Evolutionary conservation across 1,284 basidiomycete species (phyloP), one percentile per base, ranked within the genome.

Genomic region (Cutaneotrichosporon cutaneum): DNA sequence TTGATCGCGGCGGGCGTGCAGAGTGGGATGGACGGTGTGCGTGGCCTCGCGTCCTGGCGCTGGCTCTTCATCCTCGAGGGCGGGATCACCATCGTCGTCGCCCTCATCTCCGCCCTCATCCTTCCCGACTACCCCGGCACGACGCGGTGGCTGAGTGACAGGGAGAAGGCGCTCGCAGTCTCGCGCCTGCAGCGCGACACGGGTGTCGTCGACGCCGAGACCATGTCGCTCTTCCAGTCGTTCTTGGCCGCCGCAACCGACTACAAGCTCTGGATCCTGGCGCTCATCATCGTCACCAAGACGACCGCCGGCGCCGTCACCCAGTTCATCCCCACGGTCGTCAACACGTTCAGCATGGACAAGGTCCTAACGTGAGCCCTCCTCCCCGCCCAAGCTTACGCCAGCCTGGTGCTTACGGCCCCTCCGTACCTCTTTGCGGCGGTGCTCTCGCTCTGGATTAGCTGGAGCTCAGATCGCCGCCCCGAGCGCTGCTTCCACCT

Each of bases 111-210:
- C 16, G 61, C 66, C 66, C 70, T 64, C 53, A 58, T 77, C 62
- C 67, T 79, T 45, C 77, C 77, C 53, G 73, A 78, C 65, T 77
- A 70, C 67, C 77, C 77, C n/a, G 67, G 68, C 14, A 81, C 78
- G 24, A 82, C 81, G 44, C 72, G 68, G 26, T 60, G 59, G 59
- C 72, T 82, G n/a, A 72, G 70, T 10, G 66, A 68, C 4, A 76
- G 80, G 47, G 81, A 82, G 63, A 47, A 68, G 53, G 32, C 48
- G 6, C 47, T 73, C 13, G 68, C 61, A 1, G 33, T 51, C 22
- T 13, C 36, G 24, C 61, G 61, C 26, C 53, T 62, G 30, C 52
- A 66, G 35, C 54, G 51, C 18, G 68, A 69, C 50, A 63, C 64
- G 26, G 35, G 21, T 14, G 72, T 69, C 48, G 68, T 65, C 42